Percentiles rank a stretch among this genome's conserved stretches.
phyloP scores from a whole-genome alignment of 345 rosid genomes.

The Rhizophora mangle region DNA sequence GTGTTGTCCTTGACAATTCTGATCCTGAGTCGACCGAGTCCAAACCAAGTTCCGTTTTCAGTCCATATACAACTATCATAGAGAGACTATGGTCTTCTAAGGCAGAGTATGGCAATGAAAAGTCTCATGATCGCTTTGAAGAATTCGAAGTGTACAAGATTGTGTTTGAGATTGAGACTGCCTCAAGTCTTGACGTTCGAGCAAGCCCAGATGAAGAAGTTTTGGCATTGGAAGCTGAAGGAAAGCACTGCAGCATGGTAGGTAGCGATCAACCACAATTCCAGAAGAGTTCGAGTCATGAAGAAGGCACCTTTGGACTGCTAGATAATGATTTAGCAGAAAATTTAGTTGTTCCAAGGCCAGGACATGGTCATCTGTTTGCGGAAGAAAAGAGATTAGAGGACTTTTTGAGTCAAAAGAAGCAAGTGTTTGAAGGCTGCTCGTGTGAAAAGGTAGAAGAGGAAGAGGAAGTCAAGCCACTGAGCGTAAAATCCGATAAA shows the following conservation, averaged over 20 bases:
- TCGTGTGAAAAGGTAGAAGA: conserved; percentile 32
- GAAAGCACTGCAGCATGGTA: not conserved
- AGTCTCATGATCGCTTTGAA: conserved; percentile 36
- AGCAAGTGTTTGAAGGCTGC: conserved; percentile 16
- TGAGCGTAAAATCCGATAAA: conserved; percentile 39
- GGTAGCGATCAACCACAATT: conserved; percentile 7
- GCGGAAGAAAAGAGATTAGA: conserved; percentile 33
- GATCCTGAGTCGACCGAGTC: conserved; percentile 36
- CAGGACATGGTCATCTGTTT: conserved; percentile 6
- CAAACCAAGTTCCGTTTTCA: conserved; percentile 36
- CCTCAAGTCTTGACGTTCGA: conserved; percentile 30
- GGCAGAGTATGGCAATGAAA: conserved; percentile 31
- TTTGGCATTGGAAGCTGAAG: conserved; percentile 19
- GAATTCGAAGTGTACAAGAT: conserved; percentile 65
- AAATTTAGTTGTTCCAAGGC: conserved; percentile 3
- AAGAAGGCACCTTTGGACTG: not conserved
- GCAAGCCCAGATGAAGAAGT: conserved; percentile 18
- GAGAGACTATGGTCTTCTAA: conserved; percentile 43
- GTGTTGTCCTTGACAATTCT: conserved; percentile 21
- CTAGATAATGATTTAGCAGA: not conserved
- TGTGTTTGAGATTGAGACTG: conserved; percentile 51
- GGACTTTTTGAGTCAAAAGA: conserved; percentile 37
- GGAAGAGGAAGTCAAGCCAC: conserved; percentile 47
- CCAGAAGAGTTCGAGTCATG: conserved; percentile 27
- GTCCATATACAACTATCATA: conserved; percentile 38